Conservation (phyloP, 495 filamentous ascomycete species). For the Trichoderma erinaceum region DNA sequence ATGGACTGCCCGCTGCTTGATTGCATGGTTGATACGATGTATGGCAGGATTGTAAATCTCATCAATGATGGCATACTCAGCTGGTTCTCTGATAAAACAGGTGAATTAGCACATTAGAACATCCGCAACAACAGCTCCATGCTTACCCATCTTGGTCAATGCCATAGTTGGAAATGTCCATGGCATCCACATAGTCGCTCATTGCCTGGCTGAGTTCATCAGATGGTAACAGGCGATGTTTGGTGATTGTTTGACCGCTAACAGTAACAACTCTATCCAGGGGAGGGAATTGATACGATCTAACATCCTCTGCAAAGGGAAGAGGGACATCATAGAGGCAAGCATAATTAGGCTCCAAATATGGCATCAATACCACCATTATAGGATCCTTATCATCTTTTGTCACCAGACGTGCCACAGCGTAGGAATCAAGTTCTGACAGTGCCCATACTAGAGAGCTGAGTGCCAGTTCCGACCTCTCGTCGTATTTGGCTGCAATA, state of each 20-base stretch:
- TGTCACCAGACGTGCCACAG: conserved; percentile 74
- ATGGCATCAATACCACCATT: conserved; percentile 74
- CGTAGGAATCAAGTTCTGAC: conserved; percentile 78
- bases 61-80: conserved; percentile 71
- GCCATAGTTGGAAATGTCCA: conserved; percentile 68
- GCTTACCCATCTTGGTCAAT: conserved; percentile 64
- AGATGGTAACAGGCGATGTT: conserved; percentile 84
- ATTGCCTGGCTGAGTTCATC: conserved; percentile 68
- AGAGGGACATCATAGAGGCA: conserved; percentile 86
- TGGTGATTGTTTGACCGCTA: conserved; percentile 72
- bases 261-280: conserved; percentile 83
- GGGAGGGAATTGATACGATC: conserved; percentile 83
- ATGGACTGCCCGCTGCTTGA: conserved; percentile 73
- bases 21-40: conserved; percentile 80
- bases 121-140: neutral
- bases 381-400: conserved; percentile 73
- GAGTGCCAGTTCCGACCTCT: conserved; percentile 69
- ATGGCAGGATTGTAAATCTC: conserved; percentile 88
- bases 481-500: conserved; percentile 65
- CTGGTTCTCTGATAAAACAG: conserved; percentile 44
- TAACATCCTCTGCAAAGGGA: conserved; percentile 90
- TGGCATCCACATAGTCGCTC: conserved; percentile 85
- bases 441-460: conserved; percentile 89
- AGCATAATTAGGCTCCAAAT: conserved; percentile 76
- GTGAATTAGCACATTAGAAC: neutral